Evolutionary conservation across 805 yeast genomes (phyloP), one percentile per base, ranked within the genome.

Genomic region (Yamadazyma olivae): DNA sequence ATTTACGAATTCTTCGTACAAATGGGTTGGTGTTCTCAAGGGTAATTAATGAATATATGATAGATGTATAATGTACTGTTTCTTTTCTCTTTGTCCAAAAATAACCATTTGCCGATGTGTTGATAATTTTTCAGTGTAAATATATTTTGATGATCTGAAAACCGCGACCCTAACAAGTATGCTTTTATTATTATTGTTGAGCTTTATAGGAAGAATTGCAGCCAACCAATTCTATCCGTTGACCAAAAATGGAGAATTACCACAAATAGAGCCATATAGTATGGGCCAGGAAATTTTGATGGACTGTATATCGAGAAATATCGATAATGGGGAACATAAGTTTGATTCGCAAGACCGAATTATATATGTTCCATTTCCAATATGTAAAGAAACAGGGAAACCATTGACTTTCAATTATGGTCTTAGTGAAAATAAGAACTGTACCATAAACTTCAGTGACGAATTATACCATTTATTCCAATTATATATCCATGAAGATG

Each of bases 1-100:
- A 83, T 93, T 33, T 93, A 85, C 60, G 98, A 93, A 54, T 93
- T 93, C 54, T 93, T 93, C 59, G 86, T 84, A 41, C 79, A 81
- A 41, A 96, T 93, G 72, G 85, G 87, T 40, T 93, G 99, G 99
- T 76, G 79, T 53, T 51, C 66, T 9, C 74, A 64, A 36, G 71
- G 65, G 10, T 62, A 49, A 16, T 25, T 20, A 20, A 20, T 20
- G 23, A 20, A 20, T 20, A 20, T 20, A 7, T 20, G 10, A n/a
- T n/a, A n/a, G n/a, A n/a, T n/a, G n/a, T n/a, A n/a, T n/a, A n/a
- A n/a, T n/a, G n/a, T n/a, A n/a, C n/a, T n/a, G n/a, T n/a, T n/a
- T n/a, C n/a, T n/a, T n/a, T n/a, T n/a, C n/a, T n/a, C n/a, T n/a
- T n/a, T n/a, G n/a, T n/a, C n/a, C n/a, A n/a, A n/a, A n/a, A n/a